Evolutionary conservation across 306 rosid species (phyloP).

Genomic region (Albizia julibrissin): DNA sequence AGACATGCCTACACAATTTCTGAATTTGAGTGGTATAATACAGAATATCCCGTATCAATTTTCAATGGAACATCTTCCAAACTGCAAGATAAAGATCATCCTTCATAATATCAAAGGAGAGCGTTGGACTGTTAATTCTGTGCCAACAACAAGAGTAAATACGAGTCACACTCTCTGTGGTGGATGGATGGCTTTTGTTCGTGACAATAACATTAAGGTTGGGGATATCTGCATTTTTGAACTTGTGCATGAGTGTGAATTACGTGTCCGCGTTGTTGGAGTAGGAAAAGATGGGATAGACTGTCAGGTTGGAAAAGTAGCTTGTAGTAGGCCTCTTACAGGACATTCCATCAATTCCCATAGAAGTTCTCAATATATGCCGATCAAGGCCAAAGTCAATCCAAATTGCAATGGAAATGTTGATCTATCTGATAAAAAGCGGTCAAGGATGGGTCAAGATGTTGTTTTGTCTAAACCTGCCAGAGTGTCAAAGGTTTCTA

Average conservation of each 20-base stretch:
- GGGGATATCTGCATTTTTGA: conserved; percentile 93
- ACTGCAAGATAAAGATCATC: conserved; percentile 73
- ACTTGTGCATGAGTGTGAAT: conserved; percentile 79
- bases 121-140: conserved; percentile 89
- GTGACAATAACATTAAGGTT: conserved; percentile 68
- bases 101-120: conserved; percentile 89
- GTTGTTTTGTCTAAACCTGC: conserved; percentile 56
- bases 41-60: conserved; percentile 90
- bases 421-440: conserved; percentile 53
- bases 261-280: conserved; percentile 63
- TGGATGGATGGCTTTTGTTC: conserved; percentile 97
- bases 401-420: conserved; percentile 56
- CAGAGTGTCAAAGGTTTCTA: conserved; percentile 52
- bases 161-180: conserved; percentile 96
- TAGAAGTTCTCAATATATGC: conserved; percentile 47
- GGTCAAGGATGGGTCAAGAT: conserved; percentile 54
- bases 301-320: conserved; percentile 57
- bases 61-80: conserved; percentile 89
- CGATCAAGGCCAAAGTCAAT: conserved; percentile 51
- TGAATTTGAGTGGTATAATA: conserved; percentile 31
- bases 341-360: conserved; percentile 48
- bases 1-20: not conserved
- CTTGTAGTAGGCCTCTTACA: conserved; percentile 41
- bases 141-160: conserved; percentile 86
- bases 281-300: conserved; percentile 57